Evolutionary conservation across 208 protist species (phyloP), one percentile per base, ranked within the genome.

Genomic region (Leishmania tarentolae): DNA sequence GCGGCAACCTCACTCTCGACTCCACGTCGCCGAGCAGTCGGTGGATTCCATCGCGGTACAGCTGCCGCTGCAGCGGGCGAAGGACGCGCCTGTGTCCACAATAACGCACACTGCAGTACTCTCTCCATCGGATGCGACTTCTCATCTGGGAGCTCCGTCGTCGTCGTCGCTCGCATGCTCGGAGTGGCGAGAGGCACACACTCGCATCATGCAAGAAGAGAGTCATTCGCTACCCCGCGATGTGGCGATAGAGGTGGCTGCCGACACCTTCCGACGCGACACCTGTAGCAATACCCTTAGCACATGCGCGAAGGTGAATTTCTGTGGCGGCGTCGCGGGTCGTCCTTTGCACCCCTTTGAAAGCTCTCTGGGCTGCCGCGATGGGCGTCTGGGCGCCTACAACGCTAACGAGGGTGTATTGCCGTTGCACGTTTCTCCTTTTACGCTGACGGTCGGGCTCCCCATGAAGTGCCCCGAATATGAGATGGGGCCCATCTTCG

Each of bases 21-120:
- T 31, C 35, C 31, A 37, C 59, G 28, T 44, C 21, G 28, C 70
- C 3, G 76, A 65, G 7, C 47, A 68, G 63, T 85, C 82, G 21
- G 76, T 85, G 28, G 82, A 85, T 57, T 85, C 76, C 56, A 57
- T 81, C 21, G 79, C 82, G 13, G 82, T 85, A 66, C 82, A 81
- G 69, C 50, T 81, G 70, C 82, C 82, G n/a, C 57, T 85, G 47
- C 82, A 57, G 31, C 52, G 72, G n/a, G 40, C 35, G 13, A 17
- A 40, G 21, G n/a, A 72, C 4, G 57, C 9, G 37, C 50, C n/a
- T 35, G n/a, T 40, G 47, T 13, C 28, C 65, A 40, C 28, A 46
- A 28, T 4, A 52, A 24, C 40, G 0, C 35, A 44, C 4, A 42
- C 19, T 21, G 50, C 74, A 40, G 37, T 63, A 8, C 11, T 31